Evolutionary conservation across 2,329 filamentous ascomycete genomes (phyloP), one percentile per base, ranked within the genome.

Genomic region (Chaetothyriales sp.): DNA sequence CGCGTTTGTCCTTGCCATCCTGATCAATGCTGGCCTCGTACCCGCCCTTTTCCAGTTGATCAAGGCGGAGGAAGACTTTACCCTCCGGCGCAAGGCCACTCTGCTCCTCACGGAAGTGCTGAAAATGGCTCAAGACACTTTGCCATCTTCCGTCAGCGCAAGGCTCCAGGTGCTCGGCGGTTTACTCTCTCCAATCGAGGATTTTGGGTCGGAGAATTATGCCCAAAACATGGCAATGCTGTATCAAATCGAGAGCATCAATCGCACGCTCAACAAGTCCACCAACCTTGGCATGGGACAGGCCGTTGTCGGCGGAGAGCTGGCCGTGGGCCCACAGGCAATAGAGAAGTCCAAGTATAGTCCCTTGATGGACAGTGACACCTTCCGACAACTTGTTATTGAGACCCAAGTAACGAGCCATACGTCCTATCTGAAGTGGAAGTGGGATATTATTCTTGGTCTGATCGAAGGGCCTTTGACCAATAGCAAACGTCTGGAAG

Each of bases 201-300:
- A 81, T 33, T 87, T 89, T 60, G 73, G 79, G 19, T 75, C 81
- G 18, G 80, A 89, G 28, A 77, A 81, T 20, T 82, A 87, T 51
- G 89, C 89, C 60, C 75, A 85, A 52, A 88, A 90, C 5, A 89
- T 88, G 6, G 83, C 88, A 6, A 94, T 94, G 18, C 87, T 98
- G 10, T 98, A 97, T 63, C 92, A 97, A 65, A 94, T 98, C 50
- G 95, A 95, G 70, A 95, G 90, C 64, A 89, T 98, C 59, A 98
- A 90, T 66, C 81, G 88, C 56, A 97, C 89, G 0, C 71, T 98
- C 13, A 94, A 94, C 64, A 79, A 89, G 52, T 70, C 72, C n/a
- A 62, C 69, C 40, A 60, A 67, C 28, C 64, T 64, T 48, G 63
- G 63, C 25, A 60, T 66, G 3, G 70, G 69, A 50, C 65, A 67